Percentiles rank a stretch among this genome's conserved stretches.
phyloP scores from a whole-genome alignment of 2,329 filamentous ascomycete genomes.

The Paecilomyces formosus region DNA sequence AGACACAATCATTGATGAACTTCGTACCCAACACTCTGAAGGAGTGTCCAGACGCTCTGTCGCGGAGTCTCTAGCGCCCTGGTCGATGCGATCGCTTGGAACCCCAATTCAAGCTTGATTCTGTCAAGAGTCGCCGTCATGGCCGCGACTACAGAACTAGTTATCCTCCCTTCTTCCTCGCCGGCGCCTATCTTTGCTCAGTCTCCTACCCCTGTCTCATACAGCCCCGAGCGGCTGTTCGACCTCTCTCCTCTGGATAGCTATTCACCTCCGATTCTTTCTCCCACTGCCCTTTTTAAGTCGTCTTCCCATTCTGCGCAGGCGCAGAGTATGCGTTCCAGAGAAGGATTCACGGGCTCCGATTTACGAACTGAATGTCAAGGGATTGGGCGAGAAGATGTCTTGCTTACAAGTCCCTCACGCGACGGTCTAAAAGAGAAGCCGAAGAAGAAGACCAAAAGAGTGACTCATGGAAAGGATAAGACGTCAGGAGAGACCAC shows the following conservation, averaged over 20 bases:
- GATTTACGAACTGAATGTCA: slow-evolving; percentile 4
- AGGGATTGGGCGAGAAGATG: slow-evolving; percentile 4
- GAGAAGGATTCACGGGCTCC: not conserved
- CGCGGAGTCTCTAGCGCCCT: not conserved
- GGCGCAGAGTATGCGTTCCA: not conserved
- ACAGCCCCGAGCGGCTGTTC: slow-evolving; percentile 8
- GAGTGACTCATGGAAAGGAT: slow-evolving; percentile 2
- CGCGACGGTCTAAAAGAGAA: slow-evolving; percentile 3
- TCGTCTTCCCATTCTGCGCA: slow-evolving; percentile 13
- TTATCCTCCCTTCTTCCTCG: slow-evolving; percentile 37
- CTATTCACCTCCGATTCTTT: slow-evolving; percentile 19
- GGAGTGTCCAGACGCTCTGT: not conserved
- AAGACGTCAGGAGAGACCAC: too few relatives aligned
- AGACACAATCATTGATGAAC: not conserved
- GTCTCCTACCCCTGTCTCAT: slow-evolving; percentile 20
- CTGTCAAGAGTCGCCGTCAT: slow-evolving; percentile 18
- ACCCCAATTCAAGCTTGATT: not conserved
- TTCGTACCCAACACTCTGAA: not conserved
- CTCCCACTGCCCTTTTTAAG: slow-evolving; percentile 18
- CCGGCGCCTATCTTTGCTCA: slow-evolving; percentile 24
- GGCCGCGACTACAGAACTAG: slow-evolving; percentile 27
- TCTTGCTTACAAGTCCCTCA: not conserved
- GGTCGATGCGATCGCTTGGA: not conserved
- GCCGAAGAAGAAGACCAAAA: slow-evolving; percentile 1
- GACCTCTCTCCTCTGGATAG: slow-evolving; percentile 11